These are phyloP conservation scores for Ensete ventricosum DNA, from an alignment of 176 grass and related monocot genomes.

Conservation along the genomic window DNA sequence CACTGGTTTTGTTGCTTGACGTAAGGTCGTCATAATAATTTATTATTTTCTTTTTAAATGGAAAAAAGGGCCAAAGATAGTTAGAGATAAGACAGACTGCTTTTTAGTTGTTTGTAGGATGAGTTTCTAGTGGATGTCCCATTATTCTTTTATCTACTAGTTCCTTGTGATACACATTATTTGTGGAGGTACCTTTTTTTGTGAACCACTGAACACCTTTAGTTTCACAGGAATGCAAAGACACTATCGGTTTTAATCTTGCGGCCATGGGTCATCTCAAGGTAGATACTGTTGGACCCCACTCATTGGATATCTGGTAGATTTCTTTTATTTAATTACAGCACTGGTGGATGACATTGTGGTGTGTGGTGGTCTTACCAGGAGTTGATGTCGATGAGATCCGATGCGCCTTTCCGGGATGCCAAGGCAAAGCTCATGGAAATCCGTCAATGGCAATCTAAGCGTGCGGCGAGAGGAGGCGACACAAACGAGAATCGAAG, in stretches of 20 bases:
- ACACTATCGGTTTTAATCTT: conserved; percentile 86
- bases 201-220: too few relatives aligned
- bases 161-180: too few relatives aligned
- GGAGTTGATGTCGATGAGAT: conserved; percentile 66
- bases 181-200: too few relatives aligned
- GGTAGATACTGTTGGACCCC: conserved; percentile 21
- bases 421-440: conserved; percentile 74
- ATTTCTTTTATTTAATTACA: background rate
- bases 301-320: background rate
- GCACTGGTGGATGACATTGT: background rate
- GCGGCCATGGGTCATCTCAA: conserved; percentile 85
- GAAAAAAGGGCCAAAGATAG: background rate
- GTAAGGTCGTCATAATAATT: background rate
- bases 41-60: background rate
- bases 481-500: conserved; percentile 37
- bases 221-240: conserved; percentile 53
- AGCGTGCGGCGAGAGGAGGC: conserved; percentile 26
- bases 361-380: conserved; percentile 7
- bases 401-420: conserved; percentile 84
- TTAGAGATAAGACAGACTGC: too few relatives aligned
- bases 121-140: too few relatives aligned
- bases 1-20: background rate
- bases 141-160: too few relatives aligned
- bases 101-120: too few relatives aligned
- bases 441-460: conserved; percentile 53